Conservation (phyloP, 768 basidiomycete species). For the Lyophyllum semitale region DNA sequence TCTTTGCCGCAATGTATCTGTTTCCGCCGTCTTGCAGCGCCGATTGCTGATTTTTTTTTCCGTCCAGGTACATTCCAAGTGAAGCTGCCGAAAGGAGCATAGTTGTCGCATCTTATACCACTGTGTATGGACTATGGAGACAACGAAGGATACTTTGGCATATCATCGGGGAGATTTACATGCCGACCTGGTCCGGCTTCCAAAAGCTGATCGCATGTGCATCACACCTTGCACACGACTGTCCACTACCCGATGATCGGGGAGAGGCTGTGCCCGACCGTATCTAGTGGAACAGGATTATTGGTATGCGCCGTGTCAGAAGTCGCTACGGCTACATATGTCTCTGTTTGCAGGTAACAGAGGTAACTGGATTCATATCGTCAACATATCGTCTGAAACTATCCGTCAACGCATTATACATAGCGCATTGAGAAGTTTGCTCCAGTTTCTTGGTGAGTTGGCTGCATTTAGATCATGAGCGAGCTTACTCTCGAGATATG, state of each 20-base stretch:
- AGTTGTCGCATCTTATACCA: not conserved
- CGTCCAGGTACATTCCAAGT: constrained; percentile 78
- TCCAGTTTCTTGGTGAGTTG: too few species aligned
- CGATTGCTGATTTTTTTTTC: constrained; percentile 1
- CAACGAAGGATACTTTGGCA: not conserved
- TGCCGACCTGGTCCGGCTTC: not conserved
- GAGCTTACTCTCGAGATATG: too few species aligned
- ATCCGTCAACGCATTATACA: too few species aligned
- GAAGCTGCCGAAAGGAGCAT: constrained; percentile 69
- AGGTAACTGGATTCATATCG: too few species aligned
- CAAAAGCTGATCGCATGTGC: not conserved
- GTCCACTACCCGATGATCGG: not conserved
- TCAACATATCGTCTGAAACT: too few species aligned
- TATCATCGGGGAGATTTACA: not conserved
- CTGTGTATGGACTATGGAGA: not conserved
- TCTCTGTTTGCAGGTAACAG: too few species aligned
- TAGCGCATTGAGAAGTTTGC: too few species aligned
- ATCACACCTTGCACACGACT: not conserved
- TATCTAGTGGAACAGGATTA: too few species aligned
- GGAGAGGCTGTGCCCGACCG: too few species aligned
- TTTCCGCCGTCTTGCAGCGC: not conserved
- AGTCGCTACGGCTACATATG: too few species aligned
- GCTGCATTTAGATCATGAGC: too few species aligned
- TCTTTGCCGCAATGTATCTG: constrained; percentile 81
- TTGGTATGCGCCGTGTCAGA: too few species aligned